Base-by-base conservation (phyloP, 257 asterid species). In the Ocimum tenuiflorum region DNA sequence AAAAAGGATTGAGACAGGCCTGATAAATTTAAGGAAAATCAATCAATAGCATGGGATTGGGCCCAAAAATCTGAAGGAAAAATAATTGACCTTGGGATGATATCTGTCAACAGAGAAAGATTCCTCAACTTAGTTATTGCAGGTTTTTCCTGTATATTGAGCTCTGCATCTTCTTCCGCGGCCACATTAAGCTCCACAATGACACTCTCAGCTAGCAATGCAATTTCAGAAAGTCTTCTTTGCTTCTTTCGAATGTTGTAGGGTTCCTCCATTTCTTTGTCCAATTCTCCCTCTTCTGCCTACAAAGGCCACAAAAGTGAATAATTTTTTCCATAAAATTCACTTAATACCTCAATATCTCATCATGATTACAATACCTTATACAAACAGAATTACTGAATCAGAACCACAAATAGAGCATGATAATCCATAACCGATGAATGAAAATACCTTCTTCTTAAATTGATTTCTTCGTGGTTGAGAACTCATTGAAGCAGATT, bases 251-350 rank as follows among this genome's bases (percentile, higher is more conserved):
- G 95, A 39, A 59, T 36, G 76, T 82, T 88, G 78, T 88, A 88
- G 54, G 88, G 87, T 42, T 80, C 67, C 47, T 88, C 77, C 20
- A 88, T 88, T 81, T 91, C 97, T 2, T 81, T 86, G 55, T 88
- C 95, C 65, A 80, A 95, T 65, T 83, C 91, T 33, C 85, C 91
- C 76, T 85, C 96, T 73, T 88, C 94, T 0, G 96, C 95, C 98
- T 91, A 65, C 45, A 72, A 70, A n/a, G n/a, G n/a, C n/a, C n/a
- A n/a, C n/a, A n/a, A n/a, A n/a, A n/a, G n/a, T n/a, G n/a, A n/a
- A n/a, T n/a, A n/a, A n/a, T n/a, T n/a, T n/a, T n/a, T 55, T 54
- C 60, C 8, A 7, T 60, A 43, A 4, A 50, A 35, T n/a, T 29
- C 7, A 39, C 8, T 41, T 23, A 22, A 63, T 27, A 29, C 3